phyloP scores from a whole-genome alignment of 768 basidiomycete genomes.

The Mycena vulgaris region DNA sequence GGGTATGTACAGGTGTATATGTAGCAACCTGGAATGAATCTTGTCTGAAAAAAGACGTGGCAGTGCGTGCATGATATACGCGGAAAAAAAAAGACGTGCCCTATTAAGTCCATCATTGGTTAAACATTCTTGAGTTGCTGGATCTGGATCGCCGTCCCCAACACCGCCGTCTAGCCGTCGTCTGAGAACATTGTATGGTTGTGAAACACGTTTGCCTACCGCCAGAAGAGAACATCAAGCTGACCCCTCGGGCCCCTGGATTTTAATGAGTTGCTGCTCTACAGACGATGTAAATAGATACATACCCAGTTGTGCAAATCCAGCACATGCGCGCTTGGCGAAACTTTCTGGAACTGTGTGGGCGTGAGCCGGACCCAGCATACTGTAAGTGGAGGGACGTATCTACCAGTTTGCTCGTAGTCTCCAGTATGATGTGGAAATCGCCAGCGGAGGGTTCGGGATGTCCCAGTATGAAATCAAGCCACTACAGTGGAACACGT shows the following conservation, averaged over 20 bases:
- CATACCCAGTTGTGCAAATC: slow-evolving; percentile 63
- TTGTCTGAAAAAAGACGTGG: slow-evolving; percentile 16
- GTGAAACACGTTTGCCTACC: slow-evolving; percentile 60
- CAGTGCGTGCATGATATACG: neutral
- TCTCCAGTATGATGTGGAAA: slow-evolving; percentile 72
- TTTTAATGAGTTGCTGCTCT: neutral
- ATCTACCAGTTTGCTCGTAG: slow-evolving; percentile 66
- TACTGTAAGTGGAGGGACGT: neutral
- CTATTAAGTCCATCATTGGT: slow-evolving; percentile 64
- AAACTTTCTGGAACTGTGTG: slow-evolving; percentile 60
- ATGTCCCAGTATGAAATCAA: slow-evolving; percentile 61
- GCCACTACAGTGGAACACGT: neutral
- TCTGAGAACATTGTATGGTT: slow-evolving; percentile 40
- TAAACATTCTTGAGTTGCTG: slow-evolving; percentile 57
- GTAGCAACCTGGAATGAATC: slow-evolving; percentile 35
- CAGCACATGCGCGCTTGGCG: slow-evolving; percentile 61
- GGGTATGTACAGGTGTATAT: neutral
- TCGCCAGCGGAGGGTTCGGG: slow-evolving; percentile 59
- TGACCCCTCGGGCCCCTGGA: slow-evolving; percentile 65
- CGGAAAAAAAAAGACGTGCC: slow-evolving; percentile 31
- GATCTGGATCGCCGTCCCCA: slow-evolving; percentile 62
- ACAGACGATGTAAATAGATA: neutral
- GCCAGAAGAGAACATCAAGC: slow-evolving; percentile 67
- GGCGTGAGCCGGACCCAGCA: neutral
- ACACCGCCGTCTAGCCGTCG: slow-evolving; percentile 70